Evolutionary conservation across 345 rosid species (phyloP).

Genomic region (Salix viminalis): DNA sequence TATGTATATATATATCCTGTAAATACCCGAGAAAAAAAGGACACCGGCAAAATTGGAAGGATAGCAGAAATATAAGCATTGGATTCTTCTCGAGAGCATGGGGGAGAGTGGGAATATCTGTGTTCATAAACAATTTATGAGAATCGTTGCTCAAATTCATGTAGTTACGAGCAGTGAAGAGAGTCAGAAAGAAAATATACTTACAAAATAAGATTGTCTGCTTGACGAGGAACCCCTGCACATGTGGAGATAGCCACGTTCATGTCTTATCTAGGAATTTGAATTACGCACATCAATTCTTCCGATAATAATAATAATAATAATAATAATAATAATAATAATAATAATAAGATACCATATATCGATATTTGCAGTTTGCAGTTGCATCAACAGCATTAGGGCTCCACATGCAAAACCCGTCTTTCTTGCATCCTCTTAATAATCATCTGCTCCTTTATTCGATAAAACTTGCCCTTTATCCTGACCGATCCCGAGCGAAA

Average conservation of each 20-base stretch:
- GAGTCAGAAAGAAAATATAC: not conserved
- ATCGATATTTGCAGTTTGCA: not conserved
- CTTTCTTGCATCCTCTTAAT: not conserved
- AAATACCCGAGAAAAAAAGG: not conserved
- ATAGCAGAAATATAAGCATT: conserved; percentile 14
- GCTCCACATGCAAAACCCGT: not conserved
- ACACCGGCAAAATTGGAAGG: not conserved
- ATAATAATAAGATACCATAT: not conserved
- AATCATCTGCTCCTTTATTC: not conserved
- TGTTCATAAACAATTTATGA: not conserved
- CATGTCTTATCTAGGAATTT: conserved; percentile 3
- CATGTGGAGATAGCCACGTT: conserved; percentile 19
- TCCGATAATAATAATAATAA: not conserved
- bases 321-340: not conserved
- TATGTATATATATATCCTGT: not conserved
- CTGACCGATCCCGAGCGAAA: not conserved
- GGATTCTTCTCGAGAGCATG: conserved; percentile 31
- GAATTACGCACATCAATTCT: not conserved
- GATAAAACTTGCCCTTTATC: not conserved
- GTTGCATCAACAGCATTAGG: not conserved
- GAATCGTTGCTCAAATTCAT: not conserved
- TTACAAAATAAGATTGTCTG: not conserved
- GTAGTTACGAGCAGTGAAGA: not conserved
- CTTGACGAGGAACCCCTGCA: conserved; percentile 10
- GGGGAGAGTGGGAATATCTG: not conserved